phyloP scores from a whole-genome alignment of 2,329 filamentous ascomycete species.

The Trichoderma aggressivum region DNA sequence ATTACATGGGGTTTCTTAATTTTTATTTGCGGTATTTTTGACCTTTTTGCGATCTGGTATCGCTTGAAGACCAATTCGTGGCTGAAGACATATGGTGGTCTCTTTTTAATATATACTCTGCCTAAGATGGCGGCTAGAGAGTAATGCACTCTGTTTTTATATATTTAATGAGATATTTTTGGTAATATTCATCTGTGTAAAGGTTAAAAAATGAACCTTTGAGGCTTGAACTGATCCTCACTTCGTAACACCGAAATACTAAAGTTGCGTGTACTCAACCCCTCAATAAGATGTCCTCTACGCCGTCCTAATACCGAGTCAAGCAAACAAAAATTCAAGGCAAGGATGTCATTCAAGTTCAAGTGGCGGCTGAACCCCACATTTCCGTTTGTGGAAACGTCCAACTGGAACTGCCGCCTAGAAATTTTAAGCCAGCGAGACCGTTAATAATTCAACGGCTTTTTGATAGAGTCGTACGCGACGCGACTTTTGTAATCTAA shows the following conservation, averaged over 20 bases:
- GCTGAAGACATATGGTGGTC: background rate
- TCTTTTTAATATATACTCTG: background rate
- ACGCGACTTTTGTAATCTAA: background rate
- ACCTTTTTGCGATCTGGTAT: background rate
- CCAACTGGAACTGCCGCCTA: background rate
- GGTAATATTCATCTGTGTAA: background rate
- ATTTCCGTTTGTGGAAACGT: background rate
- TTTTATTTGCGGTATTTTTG: background rate
- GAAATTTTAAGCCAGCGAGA: background rate
- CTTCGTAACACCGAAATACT: background rate
- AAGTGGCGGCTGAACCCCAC: background rate
- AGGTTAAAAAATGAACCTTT: background rate
- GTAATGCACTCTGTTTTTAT: background rate
- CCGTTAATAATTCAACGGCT: background rate
- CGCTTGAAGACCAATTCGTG: fast-evolving
- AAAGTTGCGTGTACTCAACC: background rate
- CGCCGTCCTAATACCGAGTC: background rate
- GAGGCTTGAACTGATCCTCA: background rate
- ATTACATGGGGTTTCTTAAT: background rate
- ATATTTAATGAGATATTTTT: no score
- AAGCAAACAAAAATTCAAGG: background rate
- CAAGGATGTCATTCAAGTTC: background rate
- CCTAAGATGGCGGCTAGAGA: background rate
- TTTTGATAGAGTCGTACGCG: background rate
- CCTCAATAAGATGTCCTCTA: background rate